phyloP scores from a whole-genome alignment of 75 land plant species.

The Ceratopteris richardii region DNA sequence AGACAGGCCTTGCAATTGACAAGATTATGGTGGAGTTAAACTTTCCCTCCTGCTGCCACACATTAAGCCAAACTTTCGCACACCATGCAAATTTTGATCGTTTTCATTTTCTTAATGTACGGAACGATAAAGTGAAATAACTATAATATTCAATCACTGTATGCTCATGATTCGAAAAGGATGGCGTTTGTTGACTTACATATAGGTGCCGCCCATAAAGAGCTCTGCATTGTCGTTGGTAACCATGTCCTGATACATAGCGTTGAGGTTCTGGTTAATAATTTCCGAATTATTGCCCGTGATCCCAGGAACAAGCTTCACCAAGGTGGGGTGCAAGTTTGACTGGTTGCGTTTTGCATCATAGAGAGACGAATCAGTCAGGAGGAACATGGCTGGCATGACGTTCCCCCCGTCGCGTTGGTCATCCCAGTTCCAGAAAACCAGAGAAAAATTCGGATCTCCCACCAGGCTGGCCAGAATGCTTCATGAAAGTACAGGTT shows the following conservation, averaged over 20 bases:
- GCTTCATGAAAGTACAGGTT: conserved; percentile 5
- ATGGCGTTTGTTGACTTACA: too few species aligned
- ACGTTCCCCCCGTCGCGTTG: conserved; percentile 11
- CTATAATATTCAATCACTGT: too few species aligned
- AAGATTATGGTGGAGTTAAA: too few species aligned
- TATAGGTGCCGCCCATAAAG: conserved; percentile 2
- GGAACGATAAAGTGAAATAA: too few species aligned
- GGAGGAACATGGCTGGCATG: conserved; percentile 20
- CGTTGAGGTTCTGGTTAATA: background rate
- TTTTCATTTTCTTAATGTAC: too few species aligned
- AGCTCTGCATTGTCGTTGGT: background rate
- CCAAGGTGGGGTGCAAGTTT: conserved; percentile 26
- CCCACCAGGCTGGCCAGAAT: background rate
- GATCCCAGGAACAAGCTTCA: conserved; percentile 25
- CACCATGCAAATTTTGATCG: too few species aligned
- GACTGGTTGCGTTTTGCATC: conserved; percentile 24
- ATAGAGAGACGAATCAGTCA: conserved; percentile 23
- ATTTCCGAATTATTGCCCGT: background rate
- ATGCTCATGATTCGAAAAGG: too few species aligned
- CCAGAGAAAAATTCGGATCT: conserved; percentile 1
- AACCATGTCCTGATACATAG: background rate
- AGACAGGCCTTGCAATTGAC: too few species aligned
- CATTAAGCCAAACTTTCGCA: too few species aligned
- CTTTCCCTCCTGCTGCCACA: too few species aligned
- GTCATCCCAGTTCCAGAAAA: conserved; percentile 9